Percentiles rank a stretch among this genome's conserved stretches.
phyloP scores from a whole-genome alignment of 306 rosid genomes.

The Medicago ruthenica region DNA sequence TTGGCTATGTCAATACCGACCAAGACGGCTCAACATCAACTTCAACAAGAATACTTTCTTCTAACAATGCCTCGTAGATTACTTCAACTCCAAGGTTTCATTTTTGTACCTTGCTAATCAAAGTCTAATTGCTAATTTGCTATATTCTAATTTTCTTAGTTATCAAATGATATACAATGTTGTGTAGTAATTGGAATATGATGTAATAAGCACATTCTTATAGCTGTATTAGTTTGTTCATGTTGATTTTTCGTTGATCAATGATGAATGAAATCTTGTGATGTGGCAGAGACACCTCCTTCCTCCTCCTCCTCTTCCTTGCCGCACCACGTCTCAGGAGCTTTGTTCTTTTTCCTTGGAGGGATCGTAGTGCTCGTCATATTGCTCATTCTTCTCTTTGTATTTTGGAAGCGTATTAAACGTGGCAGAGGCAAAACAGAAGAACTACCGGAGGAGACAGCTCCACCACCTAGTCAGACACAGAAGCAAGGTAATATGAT shows the following conservation, averaged over 20 bases:
- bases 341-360: conserved; percentile 72
- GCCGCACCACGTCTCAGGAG: conserved; percentile 17
- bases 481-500: conserved; percentile 45
- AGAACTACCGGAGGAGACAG: conserved; percentile 24
- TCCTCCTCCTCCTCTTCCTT: conserved; percentile 34
- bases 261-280: not conserved
- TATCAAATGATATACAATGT: not conserved
- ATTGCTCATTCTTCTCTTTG: conserved; percentile 53
- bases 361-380: conserved; percentile 55
- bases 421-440: conserved; percentile 9
- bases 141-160: not conserved
- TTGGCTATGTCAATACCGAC: conserved; percentile 33
- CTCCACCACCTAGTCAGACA: conserved; percentile 36
- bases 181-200: not conserved
- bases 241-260: not conserved
- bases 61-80: conserved; percentile 54
- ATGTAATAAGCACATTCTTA: not conserved
- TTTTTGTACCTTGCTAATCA: not conserved
- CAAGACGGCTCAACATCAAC: not conserved
- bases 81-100: conserved; percentile 60
- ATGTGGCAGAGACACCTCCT: conserved; percentile 49
- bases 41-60: conserved; percentile 31
- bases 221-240: not conserved
- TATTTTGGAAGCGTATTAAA: conserved; percentile 62
- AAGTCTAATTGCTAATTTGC: too few relatives aligned